Evolutionary conservation across 805 yeast genomes (phyloP), one percentile per base, ranked within the genome.

Genomic region (Yarrowia hollandica): DNA sequence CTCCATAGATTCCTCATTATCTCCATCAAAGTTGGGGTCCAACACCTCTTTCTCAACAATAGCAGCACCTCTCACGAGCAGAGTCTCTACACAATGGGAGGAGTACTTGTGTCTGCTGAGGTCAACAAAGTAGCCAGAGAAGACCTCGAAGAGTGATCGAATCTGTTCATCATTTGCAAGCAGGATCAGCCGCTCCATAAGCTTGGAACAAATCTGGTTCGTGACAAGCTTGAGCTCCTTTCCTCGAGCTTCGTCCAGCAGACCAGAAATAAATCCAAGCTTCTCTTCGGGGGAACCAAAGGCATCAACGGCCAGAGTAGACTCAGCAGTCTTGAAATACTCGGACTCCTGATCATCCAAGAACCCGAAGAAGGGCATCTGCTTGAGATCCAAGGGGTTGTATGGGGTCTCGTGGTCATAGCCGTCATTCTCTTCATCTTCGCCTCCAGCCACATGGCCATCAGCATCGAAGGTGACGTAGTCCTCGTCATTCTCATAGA

Each of bases 181-280:
- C 38, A 88, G 72, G n/a, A 92, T 80, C 62, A 92, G 74, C 68
- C 99, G 78, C 72, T 92, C 99, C 77, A 94, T 79, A 61, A 94
- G 77, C 70, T 92, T 92, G 21, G 98, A 92, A 71, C 97, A 90
- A 60, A 92, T 90, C 68, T 91, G 97, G 68, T 92, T 91, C 2
- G 97, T 92, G 4, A 88, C 96, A 37, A 92, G 77, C 71, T 94
- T 92, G 65, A 94, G 75, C 72, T 92, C 98, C 66, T 91, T 90
- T 2, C 96, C 97, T 48, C 79, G 77, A 19, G 90, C 81, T 74
- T 94, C 99, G 64, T 86, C 92, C 64, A 91, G 78, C 1, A 92
- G 88, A 65, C 94, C 85, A 2, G 79, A 72, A 26, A 89, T 83
- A 67, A 92, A 90, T 1, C 86, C 85, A 7, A 70, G 71, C 64